A percentile compares a stretch with the other conserved stretches of the same genome.
phyloP scores from a whole-genome alignment of 148 eudicot genomes.

The Camellia granthamiana region DNA sequence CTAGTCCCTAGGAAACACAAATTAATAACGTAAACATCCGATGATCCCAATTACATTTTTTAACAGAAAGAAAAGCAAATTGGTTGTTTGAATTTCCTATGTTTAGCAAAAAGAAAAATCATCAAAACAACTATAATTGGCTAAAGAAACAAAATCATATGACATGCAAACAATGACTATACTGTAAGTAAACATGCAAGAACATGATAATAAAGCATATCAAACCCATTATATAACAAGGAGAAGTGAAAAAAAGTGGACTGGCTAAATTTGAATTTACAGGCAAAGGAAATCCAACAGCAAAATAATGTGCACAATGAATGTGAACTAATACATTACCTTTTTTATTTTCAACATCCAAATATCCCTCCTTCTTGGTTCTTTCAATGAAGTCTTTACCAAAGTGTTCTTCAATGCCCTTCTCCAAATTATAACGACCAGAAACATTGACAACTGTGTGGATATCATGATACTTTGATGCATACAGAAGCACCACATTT shows the following conservation, averaged over 20 bases:
- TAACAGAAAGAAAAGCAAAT: not conserved
- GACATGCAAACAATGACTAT: not conserved
- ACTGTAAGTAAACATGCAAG: not conserved
- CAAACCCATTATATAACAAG: not conserved
- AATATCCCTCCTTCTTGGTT: conserved; percentile 59
- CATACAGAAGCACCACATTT: conserved; percentile 73
- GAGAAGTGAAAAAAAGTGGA: not conserved
- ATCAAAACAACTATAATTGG: not conserved
- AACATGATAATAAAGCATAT: not conserved
- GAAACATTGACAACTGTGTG: conserved; percentile 64
- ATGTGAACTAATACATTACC: conserved; percentile 31
- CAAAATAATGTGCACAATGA: not conserved
- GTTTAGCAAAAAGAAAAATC: not conserved
- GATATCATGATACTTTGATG: conserved; percentile 83
- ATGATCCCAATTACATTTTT: not conserved
- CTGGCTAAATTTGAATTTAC: not conserved
- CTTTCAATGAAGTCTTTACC: conserved; percentile 65
- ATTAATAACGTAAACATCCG: not conserved
- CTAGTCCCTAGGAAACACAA: not conserved
- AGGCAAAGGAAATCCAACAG: not conserved
- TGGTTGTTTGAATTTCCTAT: not conserved
- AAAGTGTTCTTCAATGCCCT: conserved; percentile 63
- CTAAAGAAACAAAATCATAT: not conserved
- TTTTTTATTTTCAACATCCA: conserved; percentile 55
- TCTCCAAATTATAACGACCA: conserved; percentile 68